Evolutionary conservation across 306 rosid genomes (phyloP).

Genomic region (Lupinus albus): DNA sequence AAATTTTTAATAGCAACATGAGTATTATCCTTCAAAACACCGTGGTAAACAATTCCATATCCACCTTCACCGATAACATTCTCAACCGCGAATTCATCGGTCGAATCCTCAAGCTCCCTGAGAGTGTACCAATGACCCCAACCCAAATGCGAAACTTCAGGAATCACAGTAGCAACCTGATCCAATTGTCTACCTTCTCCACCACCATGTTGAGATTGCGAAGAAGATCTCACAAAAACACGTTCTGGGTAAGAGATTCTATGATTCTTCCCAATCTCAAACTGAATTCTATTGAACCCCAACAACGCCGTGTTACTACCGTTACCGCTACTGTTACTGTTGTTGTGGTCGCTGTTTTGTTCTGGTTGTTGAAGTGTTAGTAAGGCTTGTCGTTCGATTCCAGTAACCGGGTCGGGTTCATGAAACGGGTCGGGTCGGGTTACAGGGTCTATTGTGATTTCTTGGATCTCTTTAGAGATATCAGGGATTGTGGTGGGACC

Average conservation of each 20-base stretch:
- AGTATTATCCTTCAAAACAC: constrained; percentile 63
- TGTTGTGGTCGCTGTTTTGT: constrained; percentile 39
- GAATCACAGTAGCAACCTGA: constrained; percentile 62
- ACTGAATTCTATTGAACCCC: constrained; percentile 54
- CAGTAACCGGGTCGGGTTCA: constrained; percentile 55
- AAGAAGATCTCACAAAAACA: constrained; percentile 47
- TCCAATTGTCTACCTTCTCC: constrained; percentile 58
- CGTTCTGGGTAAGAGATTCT: constrained; percentile 74
- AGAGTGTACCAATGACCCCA: constrained; percentile 96
- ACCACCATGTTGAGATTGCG: constrained; percentile 45
- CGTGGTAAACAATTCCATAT: constrained; percentile 85
- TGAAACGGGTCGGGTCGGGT: constrained; percentile 48
- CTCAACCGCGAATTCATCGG: constrained; percentile 65
- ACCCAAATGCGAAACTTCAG: constrained; percentile 93
- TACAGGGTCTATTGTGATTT: constrained; percentile 55
- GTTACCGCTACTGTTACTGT: background rate
- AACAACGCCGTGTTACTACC: background rate
- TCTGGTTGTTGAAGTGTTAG: constrained; percentile 54
- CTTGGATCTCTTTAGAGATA: constrained; percentile 78
- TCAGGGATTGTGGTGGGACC: constrained; percentile 53
- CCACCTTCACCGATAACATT: constrained; percentile 92
- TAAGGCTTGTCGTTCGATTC: constrained; percentile 49
- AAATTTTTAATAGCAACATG: constrained; percentile 79
- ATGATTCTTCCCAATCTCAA: constrained; percentile 83
- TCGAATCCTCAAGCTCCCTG: constrained; percentile 83